Percentiles rank a stretch among this genome's conserved stretches.
These are phyloP conservation scores for Arabis alpina DNA, from an alignment of 345 rosid genomes.

Conservation along the genomic window DNA sequence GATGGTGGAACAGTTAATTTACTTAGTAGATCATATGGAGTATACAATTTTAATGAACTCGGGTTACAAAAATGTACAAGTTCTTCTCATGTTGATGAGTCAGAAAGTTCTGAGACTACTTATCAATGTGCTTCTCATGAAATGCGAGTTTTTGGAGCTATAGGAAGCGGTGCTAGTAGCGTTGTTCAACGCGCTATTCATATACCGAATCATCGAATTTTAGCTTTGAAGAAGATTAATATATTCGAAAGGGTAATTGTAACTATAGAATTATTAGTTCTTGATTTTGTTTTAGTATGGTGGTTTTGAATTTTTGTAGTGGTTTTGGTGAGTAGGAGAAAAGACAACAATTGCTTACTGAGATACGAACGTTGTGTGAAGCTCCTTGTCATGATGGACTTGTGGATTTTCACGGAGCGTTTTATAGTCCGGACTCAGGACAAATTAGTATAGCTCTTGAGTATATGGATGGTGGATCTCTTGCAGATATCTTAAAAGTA, in stretches of 20 bases:
- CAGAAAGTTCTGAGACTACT: conserved; percentile 66
- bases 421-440: conserved; percentile 89
- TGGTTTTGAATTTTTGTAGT: background rate
- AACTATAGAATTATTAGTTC: background rate
- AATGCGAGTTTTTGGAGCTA: conserved; percentile 91
- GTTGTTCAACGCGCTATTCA: conserved; percentile 97
- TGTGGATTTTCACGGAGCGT: conserved; percentile 96
- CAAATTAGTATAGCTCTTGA: conserved; percentile 97
- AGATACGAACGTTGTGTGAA: conserved; percentile 91
- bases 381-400: conserved; percentile 92
- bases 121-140: conserved; percentile 91
- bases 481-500: conserved; percentile 77
- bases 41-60: conserved; percentile 84
- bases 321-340: conserved; percentile 64
- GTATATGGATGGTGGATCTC: conserved; percentile 96
- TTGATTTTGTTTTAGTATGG: conserved; percentile 9
- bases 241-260: conserved; percentile 79
- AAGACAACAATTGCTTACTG: conserved; percentile 91
- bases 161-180: conserved; percentile 97
- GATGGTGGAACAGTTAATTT: conserved; percentile 94
- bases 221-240: conserved; percentile 92
- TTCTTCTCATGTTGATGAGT: conserved; percentile 61
- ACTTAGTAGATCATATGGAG: conserved; percentile 94
- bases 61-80: conserved; percentile 86
- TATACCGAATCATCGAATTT: conserved; percentile 77